Conservation (phyloP, 192 early-diverging fungal species). For the Physocladia obscura region DNA sequence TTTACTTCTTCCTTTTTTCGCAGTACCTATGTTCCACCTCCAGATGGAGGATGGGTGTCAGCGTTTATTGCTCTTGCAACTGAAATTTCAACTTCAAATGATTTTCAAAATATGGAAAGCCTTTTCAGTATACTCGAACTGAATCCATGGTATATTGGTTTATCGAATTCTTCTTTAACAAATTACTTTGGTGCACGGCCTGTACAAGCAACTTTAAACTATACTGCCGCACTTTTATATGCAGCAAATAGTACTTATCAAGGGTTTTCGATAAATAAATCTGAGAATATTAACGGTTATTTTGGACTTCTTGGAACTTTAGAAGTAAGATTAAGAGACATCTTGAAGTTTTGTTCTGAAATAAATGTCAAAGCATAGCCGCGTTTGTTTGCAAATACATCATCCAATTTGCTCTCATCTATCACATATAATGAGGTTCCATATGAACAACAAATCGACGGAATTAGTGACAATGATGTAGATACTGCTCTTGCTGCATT, state of each 20-base stretch:
- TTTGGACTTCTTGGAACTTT: constrained; percentile 12
- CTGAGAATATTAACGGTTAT: constrained; percentile 10
- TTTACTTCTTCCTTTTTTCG: no score
- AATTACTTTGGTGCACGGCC: constrained; percentile 8
- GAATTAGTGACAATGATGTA: constrained; percentile 13
- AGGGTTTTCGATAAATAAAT: no score
- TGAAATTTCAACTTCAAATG: neutral
- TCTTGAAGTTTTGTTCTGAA: no score
- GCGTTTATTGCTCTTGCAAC: neutral
- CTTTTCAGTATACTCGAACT: neutral
- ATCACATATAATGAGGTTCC: constrained; percentile 6
- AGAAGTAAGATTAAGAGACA: no score
- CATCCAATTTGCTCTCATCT: no score
- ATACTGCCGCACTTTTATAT: no score
- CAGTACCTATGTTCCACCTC: constrained; percentile 26
- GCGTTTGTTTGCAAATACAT: no score
- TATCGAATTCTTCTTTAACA: neutral
- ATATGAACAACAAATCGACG: neutral
- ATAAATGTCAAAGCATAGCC: no score
- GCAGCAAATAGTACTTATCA: no score
- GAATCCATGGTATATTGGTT: neutral
- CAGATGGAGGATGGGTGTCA: constrained; percentile 22
- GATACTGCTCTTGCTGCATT: constrained; percentile 24
- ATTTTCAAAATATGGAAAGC: neutral
- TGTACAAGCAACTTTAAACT: no score